Evolutionary conservation across 2,329 filamentous ascomycete species (phyloP), one percentile per base, ranked within the genome.

Genomic region (Trichoderma sp.): DNA sequence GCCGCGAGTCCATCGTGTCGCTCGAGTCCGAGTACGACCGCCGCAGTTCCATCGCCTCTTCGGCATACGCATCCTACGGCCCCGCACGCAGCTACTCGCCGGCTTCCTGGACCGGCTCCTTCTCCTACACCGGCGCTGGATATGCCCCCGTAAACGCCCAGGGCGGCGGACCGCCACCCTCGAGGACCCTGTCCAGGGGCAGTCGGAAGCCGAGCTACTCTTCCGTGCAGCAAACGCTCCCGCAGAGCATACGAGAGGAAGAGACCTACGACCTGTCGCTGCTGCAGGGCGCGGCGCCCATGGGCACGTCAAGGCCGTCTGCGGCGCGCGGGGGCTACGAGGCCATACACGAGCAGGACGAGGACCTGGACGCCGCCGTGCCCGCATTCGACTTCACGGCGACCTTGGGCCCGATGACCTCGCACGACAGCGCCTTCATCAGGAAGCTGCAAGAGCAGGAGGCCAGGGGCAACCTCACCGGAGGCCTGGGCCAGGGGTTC

Each of bases 401-500:
- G 43, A 78, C 77, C 5, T 72, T 82, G 6, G 81, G 83, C 0
- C 83, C 82, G 2, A 74, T 78, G 67, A 77, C 77, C 3, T 68
- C 74, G 1, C 79, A 82, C 48, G 80, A 83, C 57, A 73, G 78
- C 7, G 78, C 73, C 5, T 84, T 84, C 57, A 67, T 82, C 47
- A 78, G 73, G 66, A 75, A 75, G 2, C 69, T 84, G 15, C 82
- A 84, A 69, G 76, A 79, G 47, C 80, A 85, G 67, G 86, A 88
- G 70, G 81, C 84, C 2, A 79, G 75, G 7, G 85, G 85, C 2
- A 79, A 76, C 43, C 74, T 88, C 28, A 88, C 85, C 0, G 83
- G 85, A n/a, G 86, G 86, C 0, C 70, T 88, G 12, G 86, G 86
- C 1, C 75, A 77, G 41, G 86, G 86, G 2, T 82, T 84, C 67